Base-by-base conservation (phyloP, 805 yeast genomes). In the Starmerella geochares region DNA sequence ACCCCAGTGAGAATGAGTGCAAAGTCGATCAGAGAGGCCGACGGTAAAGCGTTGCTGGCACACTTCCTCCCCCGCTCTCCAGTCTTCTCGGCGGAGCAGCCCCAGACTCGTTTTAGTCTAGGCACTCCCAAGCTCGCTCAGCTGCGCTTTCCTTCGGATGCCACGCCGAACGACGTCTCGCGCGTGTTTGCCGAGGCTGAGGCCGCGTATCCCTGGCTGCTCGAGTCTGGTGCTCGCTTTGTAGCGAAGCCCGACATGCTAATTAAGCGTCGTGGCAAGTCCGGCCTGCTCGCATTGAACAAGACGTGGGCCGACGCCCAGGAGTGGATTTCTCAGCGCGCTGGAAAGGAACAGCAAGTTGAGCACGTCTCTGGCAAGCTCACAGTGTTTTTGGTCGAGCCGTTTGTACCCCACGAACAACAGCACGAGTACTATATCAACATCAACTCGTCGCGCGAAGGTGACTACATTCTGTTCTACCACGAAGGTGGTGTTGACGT, bases 401-500 rank as follows among this genome's bases (percentile, higher is more conserved):
- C 74, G n/a, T 70, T 70, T 54, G 74, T 70, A 32, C 71, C 74
- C 44, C 74, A 70, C 59, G 69, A 68, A 55, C 74, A 71, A 61
- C 51, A 67, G 56, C 67, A 66, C 56, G 74, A 70, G 62, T 70
- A 71, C 64, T 70, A 70, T 61, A 71, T 70, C 63, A 71, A 71
- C 64, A 70, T 70, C 60, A 69, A 71, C 68, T 71, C 74, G 11
- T 70, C 69, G 44, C 65, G 74, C 43, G 74, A 70, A 56, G 74
- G 74, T 19, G 74, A 70, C 65, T 66, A 70, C 70, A 70, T 70
- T 48, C 65, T 71, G 53, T 70, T 70, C 60, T 70, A 70, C 64
- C 72, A 70, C 60, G 74, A 71, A 61, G 74, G 74, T 38, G 74
- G 74, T 56, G 74, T 70, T 37, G 74, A 70, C 48, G 74, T 70